These are phyloP conservation scores for Mucor plumbeus DNA, from an alignment of 371 early-diverging fungal species.

Conservation along the genomic window DNA sequence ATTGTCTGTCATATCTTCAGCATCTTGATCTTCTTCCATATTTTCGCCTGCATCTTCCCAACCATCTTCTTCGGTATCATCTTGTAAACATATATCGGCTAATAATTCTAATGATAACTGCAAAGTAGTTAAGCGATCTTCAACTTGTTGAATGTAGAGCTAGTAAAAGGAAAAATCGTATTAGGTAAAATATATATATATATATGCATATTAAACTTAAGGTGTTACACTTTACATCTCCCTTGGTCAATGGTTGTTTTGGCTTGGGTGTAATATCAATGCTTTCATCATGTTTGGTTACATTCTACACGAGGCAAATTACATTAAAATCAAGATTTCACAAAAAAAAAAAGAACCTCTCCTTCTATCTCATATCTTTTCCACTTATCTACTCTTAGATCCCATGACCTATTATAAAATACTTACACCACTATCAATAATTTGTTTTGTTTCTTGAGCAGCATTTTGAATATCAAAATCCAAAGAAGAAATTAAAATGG, in stretches of 20 bases:
- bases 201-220: not conserved
- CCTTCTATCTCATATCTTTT: not conserved
- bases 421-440: constrained; percentile 59
- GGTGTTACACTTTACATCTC: constrained; percentile 43
- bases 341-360: not conserved
- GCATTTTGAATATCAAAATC: constrained; percentile 68
- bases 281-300: constrained; percentile 41
- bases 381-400: not conserved
- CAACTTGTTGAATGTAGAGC: constrained; percentile 48
- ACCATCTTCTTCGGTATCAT: constrained; percentile 56
- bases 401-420: not conserved
- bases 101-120: constrained; percentile 82
- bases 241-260: constrained; percentile 52
- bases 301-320: constrained; percentile 30
- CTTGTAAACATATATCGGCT: constrained; percentile 79
- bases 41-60: constrained; percentile 65
- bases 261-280: constrained; percentile 53
- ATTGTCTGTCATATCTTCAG: constrained; percentile 52
- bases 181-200: too few relatives aligned
- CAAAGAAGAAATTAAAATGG: constrained; percentile 58
- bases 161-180: constrained; percentile 5
- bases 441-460: constrained; percentile 51
- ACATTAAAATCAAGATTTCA: not conserved
- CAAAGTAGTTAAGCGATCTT: constrained; percentile 65
- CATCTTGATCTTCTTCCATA: constrained; percentile 51